Conservation (phyloP, 2,329 filamentous ascomycete genomes). For the Fusarium ramigenum region DNA sequence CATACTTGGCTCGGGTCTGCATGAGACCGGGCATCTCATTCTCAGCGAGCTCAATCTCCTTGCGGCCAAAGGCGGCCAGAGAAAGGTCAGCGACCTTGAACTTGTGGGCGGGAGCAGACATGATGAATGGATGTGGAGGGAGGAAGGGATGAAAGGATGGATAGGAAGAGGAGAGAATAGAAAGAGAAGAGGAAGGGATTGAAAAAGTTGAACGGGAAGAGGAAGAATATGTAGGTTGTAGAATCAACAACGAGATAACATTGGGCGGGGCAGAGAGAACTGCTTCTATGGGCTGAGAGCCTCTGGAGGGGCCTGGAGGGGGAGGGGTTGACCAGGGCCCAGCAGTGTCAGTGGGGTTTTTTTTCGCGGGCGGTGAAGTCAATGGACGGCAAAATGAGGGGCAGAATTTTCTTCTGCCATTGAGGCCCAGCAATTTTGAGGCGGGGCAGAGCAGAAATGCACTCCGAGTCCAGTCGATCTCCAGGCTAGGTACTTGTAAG, state of each 20-base stretch:
- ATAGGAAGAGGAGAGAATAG: slow-evolving; percentile 26
- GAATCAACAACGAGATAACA: slow-evolving; percentile 35
- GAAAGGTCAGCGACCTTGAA: slow-evolving; percentile 99
- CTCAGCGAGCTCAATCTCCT: slow-evolving; percentile 98
- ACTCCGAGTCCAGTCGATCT: slow-evolving; percentile 10
- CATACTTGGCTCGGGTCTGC: slow-evolving; percentile 92
- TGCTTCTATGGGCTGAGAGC: slow-evolving; percentile 15
- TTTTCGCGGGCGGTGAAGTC: slow-evolving; percentile 40
- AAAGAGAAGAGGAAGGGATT: slow-evolving; percentile 36
- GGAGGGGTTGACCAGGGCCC: slow-evolving; percentile 27
- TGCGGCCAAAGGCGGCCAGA: slow-evolving; percentile 97
- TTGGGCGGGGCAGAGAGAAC: slow-evolving; percentile 35
- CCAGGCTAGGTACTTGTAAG: slow-evolving; percentile 20
- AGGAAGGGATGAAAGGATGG: slow-evolving; percentile 36
- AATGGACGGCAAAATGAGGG: slow-evolving; percentile 41
- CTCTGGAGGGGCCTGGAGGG: slow-evolving; percentile 27
- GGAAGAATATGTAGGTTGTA: slow-evolving; percentile 22
- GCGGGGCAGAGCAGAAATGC: slow-evolving; percentile 24
- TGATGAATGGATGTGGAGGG: slow-evolving; percentile 46
- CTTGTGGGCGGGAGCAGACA: slow-evolving; percentile 85
- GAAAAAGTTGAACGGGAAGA: slow-evolving; percentile 19
- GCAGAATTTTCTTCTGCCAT: slow-evolving; percentile 42
- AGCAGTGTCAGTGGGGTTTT: slow-evolving; percentile 13
- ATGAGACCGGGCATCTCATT: slow-evolving; percentile 98
- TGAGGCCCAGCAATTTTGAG: slow-evolving; percentile 26